Percentiles rank a stretch among this genome's conserved stretches.
These are phyloP conservation scores for Diaporthe caulivora DNA, from an alignment of 2,329 filamentous ascomycete species.

Conservation along the genomic window DNA sequence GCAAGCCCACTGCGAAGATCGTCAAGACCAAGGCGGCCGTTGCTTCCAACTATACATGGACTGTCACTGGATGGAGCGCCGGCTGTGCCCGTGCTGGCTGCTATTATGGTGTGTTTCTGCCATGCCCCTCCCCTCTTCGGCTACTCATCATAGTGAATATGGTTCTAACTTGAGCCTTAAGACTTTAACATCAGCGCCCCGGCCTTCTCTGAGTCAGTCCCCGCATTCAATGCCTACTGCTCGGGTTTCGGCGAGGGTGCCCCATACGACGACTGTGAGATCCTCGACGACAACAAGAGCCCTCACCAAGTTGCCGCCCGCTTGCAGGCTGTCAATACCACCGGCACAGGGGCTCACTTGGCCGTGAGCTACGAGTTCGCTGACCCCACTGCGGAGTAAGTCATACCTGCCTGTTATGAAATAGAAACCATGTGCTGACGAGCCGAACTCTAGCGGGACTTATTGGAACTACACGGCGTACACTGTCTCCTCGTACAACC, in stretches of 20 bases:
- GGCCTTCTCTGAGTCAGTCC: conserved; percentile 5
- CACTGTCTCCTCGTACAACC: conserved; percentile 14
- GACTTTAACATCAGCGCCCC: conserved; percentile 36
- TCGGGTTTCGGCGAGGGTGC: conserved; percentile 28
- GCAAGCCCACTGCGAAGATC: background rate
- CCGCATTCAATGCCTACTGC: conserved; percentile 30
- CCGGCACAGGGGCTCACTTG: conserved; percentile 32
- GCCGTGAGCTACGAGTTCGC: conserved; percentile 37
- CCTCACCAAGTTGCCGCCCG: conserved; percentile 28
- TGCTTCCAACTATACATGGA: conserved; percentile 37
- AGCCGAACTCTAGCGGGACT: conserved; percentile 1
- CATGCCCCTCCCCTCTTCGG: too few relatives aligned
- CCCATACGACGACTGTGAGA: conserved; percentile 22
- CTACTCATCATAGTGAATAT: background rate
- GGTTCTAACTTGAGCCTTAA: background rate
- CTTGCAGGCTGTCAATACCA: conserved; percentile 32
- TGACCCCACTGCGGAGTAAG: conserved; percentile 29
- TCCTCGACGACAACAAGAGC: conserved; percentile 14
- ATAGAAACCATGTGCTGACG: background rate
- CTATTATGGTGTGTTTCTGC: conserved; percentile 32
- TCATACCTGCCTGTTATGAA: background rate
- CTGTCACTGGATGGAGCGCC: conserved; percentile 34
- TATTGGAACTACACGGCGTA: conserved; percentile 37
- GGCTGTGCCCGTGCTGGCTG: conserved; percentile 29
- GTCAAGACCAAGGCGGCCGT: conserved; percentile 19